Evolutionary conservation across 2,329 filamentous ascomycete species (phyloP), one percentile per base, ranked within the genome.

Genomic region (Cryphonectria parasitica): DNA sequence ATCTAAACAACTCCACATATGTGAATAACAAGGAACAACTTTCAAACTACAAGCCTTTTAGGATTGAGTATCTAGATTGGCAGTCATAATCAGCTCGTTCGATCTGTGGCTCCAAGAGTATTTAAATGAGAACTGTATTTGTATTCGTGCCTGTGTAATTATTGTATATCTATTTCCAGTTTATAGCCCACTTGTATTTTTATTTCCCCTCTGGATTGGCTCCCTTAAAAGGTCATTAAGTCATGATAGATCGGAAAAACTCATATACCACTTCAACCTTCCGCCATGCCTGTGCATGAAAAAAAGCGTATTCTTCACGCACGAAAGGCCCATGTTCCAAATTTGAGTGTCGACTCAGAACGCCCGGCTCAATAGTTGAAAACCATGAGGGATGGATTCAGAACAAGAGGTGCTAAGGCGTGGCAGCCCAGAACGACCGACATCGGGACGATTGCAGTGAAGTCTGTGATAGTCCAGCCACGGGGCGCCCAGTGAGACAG

Each of bases 381-480:
- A 74, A 85, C 82, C 88, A 90, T 90, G 77, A 90, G 78, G 67
- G 86, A 86, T 11, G 88, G 88, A 75, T 90, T 90, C 69, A 90
- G 79, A 64, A 82, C 84, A 58, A 90, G 83, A 15, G 88, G 88
- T 62, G 89, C 77, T 60, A 89, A 78, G 73, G 89, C 86, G 77
- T 90, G 87, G 56, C 81, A 82, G 60, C 83, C 79, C n/a, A 89
- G 79, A 52, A 88, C 81, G 49, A 82, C 84, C 49, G 78, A 78
- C 58, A 90, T 77, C 22, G 89, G 88, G 72, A 83, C 87, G 75
- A 91, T 88, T 61, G 88, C 86, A 13, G 87, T 84, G 74, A 90
- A 87, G 69, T 83, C 77, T 17, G 79, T 81, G 75, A 91, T 90
- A 69, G 80, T 80, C 87, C 88, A 91, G 43, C 84, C 79, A 25